Evolutionary conservation across 1,284 basidiomycete genomes (phyloP).

Genomic region (Cystobasidium sp.): DNA sequence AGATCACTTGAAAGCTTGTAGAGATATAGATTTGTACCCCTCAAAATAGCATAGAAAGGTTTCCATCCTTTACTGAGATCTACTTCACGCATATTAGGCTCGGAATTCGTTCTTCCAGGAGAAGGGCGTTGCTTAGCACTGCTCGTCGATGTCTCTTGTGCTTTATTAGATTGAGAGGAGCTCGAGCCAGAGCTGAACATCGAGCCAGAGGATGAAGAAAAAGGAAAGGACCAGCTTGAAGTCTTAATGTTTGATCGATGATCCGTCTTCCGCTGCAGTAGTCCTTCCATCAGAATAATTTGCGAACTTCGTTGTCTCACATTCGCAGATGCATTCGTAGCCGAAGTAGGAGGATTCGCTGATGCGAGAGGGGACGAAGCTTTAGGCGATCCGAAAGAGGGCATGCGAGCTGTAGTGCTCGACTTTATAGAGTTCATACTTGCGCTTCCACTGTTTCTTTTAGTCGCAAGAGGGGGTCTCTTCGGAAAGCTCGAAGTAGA

Average conservation of each 20-base stretch:
- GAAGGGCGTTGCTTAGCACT: not conserved
- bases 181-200: constrained; percentile 1
- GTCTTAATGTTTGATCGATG: constrained; percentile 56
- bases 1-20: constrained; percentile 77
- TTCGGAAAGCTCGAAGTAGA: constrained; percentile 6
- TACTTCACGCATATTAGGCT: constrained; percentile 48
- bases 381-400: not conserved
- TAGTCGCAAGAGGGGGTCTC: not conserved
- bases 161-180: constrained; percentile 46
- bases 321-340: not conserved
- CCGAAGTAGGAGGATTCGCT: not conserved
- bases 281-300: constrained; percentile 71
- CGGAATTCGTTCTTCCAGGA: not conserved
- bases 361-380: constrained; percentile 1
- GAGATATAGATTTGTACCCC: constrained; percentile 78
- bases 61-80: constrained; percentile 73
- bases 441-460: not conserved
- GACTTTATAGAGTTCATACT: not conserved
- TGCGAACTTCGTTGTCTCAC: constrained; percentile 67
- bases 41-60: constrained; percentile 75
- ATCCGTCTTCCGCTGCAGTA: constrained; percentile 71
- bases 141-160: not conserved
- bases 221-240: constrained; percentile 28
- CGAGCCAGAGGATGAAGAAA: constrained; percentile 5
- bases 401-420: not conserved